Evolutionary conservation across 2,329 filamentous ascomycete genomes (phyloP), one percentile per base, ranked within the genome.

Genomic region (Phaeophleospora eucalypticola): DNA sequence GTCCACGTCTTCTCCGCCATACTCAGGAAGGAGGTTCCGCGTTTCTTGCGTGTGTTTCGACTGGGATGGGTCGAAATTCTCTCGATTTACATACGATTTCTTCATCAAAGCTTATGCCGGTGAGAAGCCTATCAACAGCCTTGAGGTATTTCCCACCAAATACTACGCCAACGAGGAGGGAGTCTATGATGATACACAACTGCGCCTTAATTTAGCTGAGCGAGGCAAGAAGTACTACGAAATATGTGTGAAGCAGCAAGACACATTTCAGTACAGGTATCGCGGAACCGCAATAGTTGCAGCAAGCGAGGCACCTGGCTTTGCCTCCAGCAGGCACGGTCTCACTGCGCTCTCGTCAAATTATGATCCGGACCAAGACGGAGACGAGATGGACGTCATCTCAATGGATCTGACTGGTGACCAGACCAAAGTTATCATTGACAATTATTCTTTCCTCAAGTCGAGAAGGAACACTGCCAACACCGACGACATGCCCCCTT

Each of bases 81-180:
- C 6, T 10, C n/a, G 12, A 3, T 47, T 36, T 32, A 15, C 36
- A 4, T 51, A 44, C 41, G 14, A 7, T 12, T 48, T 51, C 39
- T n/a, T 9, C 9, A 36, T 51, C 7, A 21, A 27, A 14, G 29
- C n/a, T n/a, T n/a, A n/a, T n/a, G n/a, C n/a, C n/a, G n/a, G n/a
- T n/a, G 48, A 50, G 16, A 39, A 17, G 29, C 16, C 29, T 8
- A 41, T 51, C 18, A 29, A 44, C 20, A 36, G 12, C 3, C 41
- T 51, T 14, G 48, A 43, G 18, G 35, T 48, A 2, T 51, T 38
- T 21, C 48, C 48, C n/a, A n/a, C n/a, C n/a, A n/a, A n/a, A n/a
- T n/a, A n/a, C n/a, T n/a, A n/a, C n/a, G n/a, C n/a, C n/a, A n/a
- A n/a, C n/a, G n/a, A n/a, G n/a, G 16, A 35, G 27, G 14, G 7